Evolutionary conservation across 805 yeast species (phyloP), one percentile per base, ranked within the genome.

Genomic region (Barnettozyma pratensis): DNA sequence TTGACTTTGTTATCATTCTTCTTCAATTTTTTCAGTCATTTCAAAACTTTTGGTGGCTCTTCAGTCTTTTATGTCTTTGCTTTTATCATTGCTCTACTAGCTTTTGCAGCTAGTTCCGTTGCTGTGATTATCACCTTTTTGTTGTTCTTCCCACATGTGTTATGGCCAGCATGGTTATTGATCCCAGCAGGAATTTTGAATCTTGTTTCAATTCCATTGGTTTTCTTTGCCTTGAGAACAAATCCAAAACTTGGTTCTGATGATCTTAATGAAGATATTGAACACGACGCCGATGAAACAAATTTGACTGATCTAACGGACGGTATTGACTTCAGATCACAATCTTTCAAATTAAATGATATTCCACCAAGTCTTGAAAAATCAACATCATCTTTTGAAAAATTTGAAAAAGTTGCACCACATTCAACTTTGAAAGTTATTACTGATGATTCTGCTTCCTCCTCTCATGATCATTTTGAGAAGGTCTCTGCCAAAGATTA

Each of bases 111-210:
- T 9, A 67, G 87, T 8, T 74, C 83, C 1, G 54, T 85, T 38
- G 66, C 76, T 27, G 77, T 85, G 46, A 65, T 86, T 9, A 74
- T 81, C 30, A 69, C 71, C 0, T 72, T 85, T 37, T 57, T 87
- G 44, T 67, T 80, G 12, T 86, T 83, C 62, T 76, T 72, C 56
- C 94, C 94, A 7, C 70, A 81, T 52, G 72, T 83, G 14, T 66
- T 73, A 6, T 86, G 91, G 91, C 73, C 81, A n/a, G 73, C 83
- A 7, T 86, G 92, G 91, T 61, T 83, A 34, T 70, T 83, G 58
- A 74, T 85, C 30, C 89, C 85, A 1, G 76, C 87, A 4, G 84
- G 87, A 10, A 83, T 73, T 0, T 65, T 81, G 46, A 73, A 74
- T 47, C 66, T 86, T 49, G 46, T 80, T 2, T 65, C 81, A 2